Conservation (phyloP, 345 rosid genomes). For the Odontarrhena argentea region DNA sequence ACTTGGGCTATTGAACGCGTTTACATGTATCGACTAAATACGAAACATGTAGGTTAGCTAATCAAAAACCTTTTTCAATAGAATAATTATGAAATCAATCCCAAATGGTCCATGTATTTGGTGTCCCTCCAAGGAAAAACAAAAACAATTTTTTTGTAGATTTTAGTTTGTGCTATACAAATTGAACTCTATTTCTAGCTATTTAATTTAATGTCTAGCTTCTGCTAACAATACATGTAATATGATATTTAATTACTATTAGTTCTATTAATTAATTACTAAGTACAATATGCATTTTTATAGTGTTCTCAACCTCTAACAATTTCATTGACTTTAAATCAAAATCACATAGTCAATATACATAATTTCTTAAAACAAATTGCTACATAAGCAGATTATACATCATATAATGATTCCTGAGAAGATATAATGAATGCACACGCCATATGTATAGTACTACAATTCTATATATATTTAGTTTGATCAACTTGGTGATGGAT, state of each 20-base stretch:
- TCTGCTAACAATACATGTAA: too few species aligned
- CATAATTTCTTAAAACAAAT: too few species aligned
- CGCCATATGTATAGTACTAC: neutral
- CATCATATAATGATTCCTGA: too few species aligned
- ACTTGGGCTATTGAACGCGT: constrained; percentile 31
- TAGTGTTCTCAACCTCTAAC: too few species aligned
- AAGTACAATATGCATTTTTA: neutral
- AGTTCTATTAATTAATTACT: neutral
- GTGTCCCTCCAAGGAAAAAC: constrained; percentile 13
- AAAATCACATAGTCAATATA: too few species aligned
- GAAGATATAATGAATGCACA: too few species aligned
- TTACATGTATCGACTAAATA: constrained; percentile 2
- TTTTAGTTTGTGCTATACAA: constrained; percentile 22
- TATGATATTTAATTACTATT: too few species aligned
- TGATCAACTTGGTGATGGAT: constrained; percentile 2
- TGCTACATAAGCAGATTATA: too few species aligned
- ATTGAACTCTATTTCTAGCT: constrained; percentile 17
- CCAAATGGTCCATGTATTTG: constrained; percentile 25
- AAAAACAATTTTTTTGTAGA: constrained; percentile 2
- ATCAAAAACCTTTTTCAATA: constrained; percentile 15
- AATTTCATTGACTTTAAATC: too few species aligned
- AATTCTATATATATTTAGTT: neutral
- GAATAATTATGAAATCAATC: constrained; percentile 12
- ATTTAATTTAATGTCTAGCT: neutral
- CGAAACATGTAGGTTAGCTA: constrained; percentile 23